These are phyloP conservation scores for Metarhizium robertsii DNA, from an alignment of 2,329 filamentous ascomycete species.

Conservation along the genomic window DNA sequence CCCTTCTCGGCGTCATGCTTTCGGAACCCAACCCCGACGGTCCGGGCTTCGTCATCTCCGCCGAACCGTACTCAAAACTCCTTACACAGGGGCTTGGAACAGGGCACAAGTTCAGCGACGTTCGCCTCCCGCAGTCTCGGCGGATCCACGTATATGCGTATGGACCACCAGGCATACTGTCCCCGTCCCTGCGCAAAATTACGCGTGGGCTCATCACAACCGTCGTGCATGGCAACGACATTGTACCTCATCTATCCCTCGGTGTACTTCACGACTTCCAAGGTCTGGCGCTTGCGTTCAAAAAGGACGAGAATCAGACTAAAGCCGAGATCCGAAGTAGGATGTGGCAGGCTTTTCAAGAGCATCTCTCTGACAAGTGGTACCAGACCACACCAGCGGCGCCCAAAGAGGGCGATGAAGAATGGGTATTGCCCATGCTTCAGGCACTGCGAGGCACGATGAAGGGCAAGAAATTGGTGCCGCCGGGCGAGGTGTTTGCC, in stretches of 20 bases:
- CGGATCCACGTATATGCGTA: slow-evolving; percentile 75
- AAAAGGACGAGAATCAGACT: slow-evolving; percentile 58
- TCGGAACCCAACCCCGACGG: slow-evolving; percentile 49
- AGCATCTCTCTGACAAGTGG: slow-evolving; percentile 53
- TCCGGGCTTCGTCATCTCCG: slow-evolving; percentile 54
- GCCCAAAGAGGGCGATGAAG: slow-evolving; percentile 45
- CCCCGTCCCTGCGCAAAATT: slow-evolving; percentile 56
- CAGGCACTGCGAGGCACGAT: slow-evolving; percentile 58
- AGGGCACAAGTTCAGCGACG: slow-evolving; percentile 18
- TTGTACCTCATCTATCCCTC: slow-evolving; percentile 65
- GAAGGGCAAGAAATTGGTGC: slow-evolving; percentile 60
- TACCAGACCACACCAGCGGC: slow-evolving; percentile 27
- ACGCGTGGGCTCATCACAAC: slow-evolving; percentile 69
- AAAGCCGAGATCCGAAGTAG: slow-evolving; percentile 57
- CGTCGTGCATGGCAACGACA: slow-evolving; percentile 61
- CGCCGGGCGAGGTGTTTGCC: slow-evolving; percentile 67
- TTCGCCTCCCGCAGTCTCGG: slow-evolving; percentile 54
- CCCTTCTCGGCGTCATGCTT: slow-evolving; percentile 61
- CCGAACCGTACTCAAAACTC: slow-evolving; percentile 34
- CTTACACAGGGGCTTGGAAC: slow-evolving; percentile 22
- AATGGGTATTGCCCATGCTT: slow-evolving; percentile 61
- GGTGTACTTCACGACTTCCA: slow-evolving; percentile 69
- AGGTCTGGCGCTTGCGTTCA: slow-evolving; percentile 62
- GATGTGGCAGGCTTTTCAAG: slow-evolving; percentile 56
- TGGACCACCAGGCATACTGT: slow-evolving; percentile 65